phyloP scores from a whole-genome alignment of 306 rosid genomes.

The Boehmeria nivea region DNA sequence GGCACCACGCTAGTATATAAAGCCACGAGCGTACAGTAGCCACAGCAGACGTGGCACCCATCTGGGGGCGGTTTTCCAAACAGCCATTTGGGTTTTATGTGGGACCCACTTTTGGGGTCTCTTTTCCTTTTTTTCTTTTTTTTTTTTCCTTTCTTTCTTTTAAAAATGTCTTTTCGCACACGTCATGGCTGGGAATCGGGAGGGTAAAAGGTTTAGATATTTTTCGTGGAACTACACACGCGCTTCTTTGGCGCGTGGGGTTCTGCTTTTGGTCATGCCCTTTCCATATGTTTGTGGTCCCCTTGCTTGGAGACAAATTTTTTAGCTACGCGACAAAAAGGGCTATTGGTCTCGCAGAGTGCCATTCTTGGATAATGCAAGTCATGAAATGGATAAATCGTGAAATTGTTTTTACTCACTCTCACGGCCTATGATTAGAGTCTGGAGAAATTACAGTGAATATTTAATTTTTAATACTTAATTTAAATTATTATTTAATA shows the following conservation, averaged over 20 bases:
- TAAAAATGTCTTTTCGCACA: slow-evolving; percentile 29
- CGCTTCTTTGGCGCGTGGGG: slow-evolving; percentile 20
- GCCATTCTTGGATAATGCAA: not conserved
- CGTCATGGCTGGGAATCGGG: slow-evolving; percentile 40
- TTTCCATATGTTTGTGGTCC: slow-evolving; percentile 22
- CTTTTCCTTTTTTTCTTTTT: slow-evolving; percentile 24
- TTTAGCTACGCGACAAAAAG: slow-evolving; percentile 9
- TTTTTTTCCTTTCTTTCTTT: slow-evolving; percentile 16
- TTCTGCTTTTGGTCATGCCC: too few species aligned
- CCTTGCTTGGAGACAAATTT: slow-evolving; percentile 10
- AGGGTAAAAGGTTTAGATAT: slow-evolving; percentile 29
- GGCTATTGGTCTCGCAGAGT: not conserved
- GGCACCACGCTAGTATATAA: slow-evolving; percentile 30
- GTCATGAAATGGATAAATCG: not conserved
- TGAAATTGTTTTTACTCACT: too few species aligned
- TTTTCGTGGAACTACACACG: slow-evolving; percentile 31
- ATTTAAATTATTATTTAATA: too few species aligned
- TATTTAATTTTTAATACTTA: too few species aligned
- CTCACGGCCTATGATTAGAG: too few species aligned
- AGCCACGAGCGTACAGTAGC: slow-evolving; percentile 20
- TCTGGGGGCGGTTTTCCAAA: slow-evolving; percentile 1
- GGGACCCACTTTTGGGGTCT: slow-evolving; percentile 3
- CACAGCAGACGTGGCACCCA: slow-evolving; percentile 35
- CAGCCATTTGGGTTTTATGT: slow-evolving; percentile 20
- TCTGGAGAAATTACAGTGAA: too few species aligned